Conservation (phyloP, 805 yeast species). For the Barnettozyma botsteinii region DNA sequence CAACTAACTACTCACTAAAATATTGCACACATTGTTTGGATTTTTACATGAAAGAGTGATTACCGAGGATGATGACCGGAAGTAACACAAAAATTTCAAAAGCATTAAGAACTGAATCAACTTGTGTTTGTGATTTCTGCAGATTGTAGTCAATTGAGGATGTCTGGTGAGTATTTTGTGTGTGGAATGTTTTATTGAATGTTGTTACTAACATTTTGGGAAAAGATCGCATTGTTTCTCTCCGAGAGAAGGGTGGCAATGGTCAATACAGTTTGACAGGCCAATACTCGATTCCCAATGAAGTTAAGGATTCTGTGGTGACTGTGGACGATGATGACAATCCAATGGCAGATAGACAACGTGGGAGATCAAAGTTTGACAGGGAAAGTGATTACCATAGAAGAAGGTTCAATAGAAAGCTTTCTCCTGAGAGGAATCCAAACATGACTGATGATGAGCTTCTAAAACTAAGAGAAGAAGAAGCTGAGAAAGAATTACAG, state of each 20-base stretch:
- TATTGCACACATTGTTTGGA: too few species aligned
- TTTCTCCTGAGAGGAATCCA: slow-evolving; percentile 28
- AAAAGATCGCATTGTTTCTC: background rate
- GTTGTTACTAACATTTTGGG: background rate
- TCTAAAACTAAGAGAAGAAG: slow-evolving; percentile 37
- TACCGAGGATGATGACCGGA: too few species aligned
- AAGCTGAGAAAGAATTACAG: slow-evolving; percentile 29
- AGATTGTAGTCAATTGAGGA: background rate
- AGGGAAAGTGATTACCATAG: slow-evolving; percentile 46
- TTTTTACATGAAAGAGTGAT: too few species aligned
- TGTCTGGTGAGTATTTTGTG: background rate
- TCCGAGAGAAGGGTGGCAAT: background rate
- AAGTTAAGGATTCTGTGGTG: slow-evolving; percentile 26
- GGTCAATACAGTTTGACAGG: slow-evolving; percentile 28
- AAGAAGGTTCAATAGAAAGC: slow-evolving; percentile 29
- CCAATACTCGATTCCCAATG: slow-evolving; percentile 36
- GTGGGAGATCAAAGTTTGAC: slow-evolving; percentile 26
- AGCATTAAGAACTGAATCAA: too few species aligned
- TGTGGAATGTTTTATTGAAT: too few species aligned
- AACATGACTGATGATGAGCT: slow-evolving; percentile 36
- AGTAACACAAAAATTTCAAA: too few species aligned
- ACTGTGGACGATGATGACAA: slow-evolving; percentile 27
- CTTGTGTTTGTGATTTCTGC: background rate
- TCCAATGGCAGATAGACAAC: slow-evolving; percentile 21
- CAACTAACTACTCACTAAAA: too few species aligned